These are phyloP conservation scores for Penicillium pancosmium DNA, from an alignment of 495 filamentous ascomycete species.

Conservation along the genomic window DNA sequence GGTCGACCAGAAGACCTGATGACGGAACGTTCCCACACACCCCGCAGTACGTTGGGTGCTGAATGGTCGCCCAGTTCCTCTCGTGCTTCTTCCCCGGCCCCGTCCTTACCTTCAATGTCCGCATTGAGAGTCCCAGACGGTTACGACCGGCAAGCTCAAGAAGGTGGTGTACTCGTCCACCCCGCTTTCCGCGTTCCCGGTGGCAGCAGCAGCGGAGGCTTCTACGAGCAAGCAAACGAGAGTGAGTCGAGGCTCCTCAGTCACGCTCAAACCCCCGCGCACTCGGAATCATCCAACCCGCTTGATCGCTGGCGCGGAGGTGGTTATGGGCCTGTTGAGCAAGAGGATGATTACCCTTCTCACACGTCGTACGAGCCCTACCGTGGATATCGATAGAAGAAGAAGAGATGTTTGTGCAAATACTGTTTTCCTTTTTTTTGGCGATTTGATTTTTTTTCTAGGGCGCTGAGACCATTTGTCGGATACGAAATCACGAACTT, in stretches of 20 bases:
- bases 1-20: conserved; percentile 66
- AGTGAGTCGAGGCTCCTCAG: conserved; percentile 48
- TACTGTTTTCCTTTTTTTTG: conserved; percentile 1
- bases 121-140: conserved; percentile 32
- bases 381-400: conserved; percentile 26
- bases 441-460: conserved; percentile 1
- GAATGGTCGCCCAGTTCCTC: conserved; percentile 48
- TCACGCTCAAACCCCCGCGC: conserved; percentile 43
- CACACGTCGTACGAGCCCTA: conserved; percentile 48
- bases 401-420: background rate
- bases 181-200: conserved; percentile 42
- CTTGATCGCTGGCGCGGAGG: conserved; percentile 51
- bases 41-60: conserved; percentile 52
- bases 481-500: conserved; percentile 15
- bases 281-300: conserved; percentile 26
- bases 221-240: conserved; percentile 46
- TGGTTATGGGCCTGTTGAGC: conserved; percentile 51
- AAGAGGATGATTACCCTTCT: conserved; percentile 37
- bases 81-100: conserved; percentile 50
- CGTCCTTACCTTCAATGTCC: conserved; percentile 37
- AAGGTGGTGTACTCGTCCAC: conserved; percentile 31
- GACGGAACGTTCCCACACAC: conserved; percentile 67
- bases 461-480: conserved; percentile 1
- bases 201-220: conserved; percentile 29
- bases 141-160: conserved; percentile 22